Evolutionary conservation across 345 rosid species (phyloP).

Genomic region (Citrus australasica): DNA sequence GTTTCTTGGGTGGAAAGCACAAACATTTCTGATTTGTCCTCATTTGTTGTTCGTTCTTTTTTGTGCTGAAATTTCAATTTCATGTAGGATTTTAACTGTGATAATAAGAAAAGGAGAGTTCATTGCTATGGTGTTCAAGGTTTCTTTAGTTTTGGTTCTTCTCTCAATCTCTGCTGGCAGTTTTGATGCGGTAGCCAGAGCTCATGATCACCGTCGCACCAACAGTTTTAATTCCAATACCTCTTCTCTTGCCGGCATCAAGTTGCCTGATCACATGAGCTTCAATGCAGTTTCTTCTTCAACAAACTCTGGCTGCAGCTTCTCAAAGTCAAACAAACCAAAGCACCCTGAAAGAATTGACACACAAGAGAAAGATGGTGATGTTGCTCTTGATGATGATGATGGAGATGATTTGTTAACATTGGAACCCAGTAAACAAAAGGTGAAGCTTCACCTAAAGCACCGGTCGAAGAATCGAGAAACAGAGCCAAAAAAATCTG

Average conservation of each 20-base stretch:
- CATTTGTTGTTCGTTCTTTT: neutral
- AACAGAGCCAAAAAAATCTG: constrained; percentile 35
- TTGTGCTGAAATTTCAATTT: neutral
- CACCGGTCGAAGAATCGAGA: constrained; percentile 38
- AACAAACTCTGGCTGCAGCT: constrained; percentile 48
- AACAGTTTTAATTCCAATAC: constrained; percentile 25
- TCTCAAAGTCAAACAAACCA: constrained; percentile 32
- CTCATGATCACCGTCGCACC: constrained; percentile 32
- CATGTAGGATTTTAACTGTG: constrained; percentile 19
- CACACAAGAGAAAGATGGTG: constrained; percentile 8
- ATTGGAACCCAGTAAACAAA: constrained; percentile 20
- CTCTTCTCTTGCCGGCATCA: constrained; percentile 58
- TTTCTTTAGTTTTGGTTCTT: constrained; percentile 30
- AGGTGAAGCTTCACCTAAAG: constrained; percentile 63
- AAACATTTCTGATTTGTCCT: neutral
- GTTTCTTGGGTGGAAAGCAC: neutral
- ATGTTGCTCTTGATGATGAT: constrained; percentile 1
- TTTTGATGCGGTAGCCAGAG: constrained; percentile 32
- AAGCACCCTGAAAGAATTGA: constrained; percentile 19
- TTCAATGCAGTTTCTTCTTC: constrained; percentile 79
- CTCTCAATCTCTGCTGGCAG: constrained; percentile 30
- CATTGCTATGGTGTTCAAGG: constrained; percentile 49
- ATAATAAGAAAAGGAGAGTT: constrained; percentile 15
- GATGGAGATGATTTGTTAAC: constrained; percentile 3
- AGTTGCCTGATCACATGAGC: constrained; percentile 56